phyloP scores from a whole-genome alignment of 2,329 filamentous ascomycete genomes.

The Dactylonectria macrodidyma region DNA sequence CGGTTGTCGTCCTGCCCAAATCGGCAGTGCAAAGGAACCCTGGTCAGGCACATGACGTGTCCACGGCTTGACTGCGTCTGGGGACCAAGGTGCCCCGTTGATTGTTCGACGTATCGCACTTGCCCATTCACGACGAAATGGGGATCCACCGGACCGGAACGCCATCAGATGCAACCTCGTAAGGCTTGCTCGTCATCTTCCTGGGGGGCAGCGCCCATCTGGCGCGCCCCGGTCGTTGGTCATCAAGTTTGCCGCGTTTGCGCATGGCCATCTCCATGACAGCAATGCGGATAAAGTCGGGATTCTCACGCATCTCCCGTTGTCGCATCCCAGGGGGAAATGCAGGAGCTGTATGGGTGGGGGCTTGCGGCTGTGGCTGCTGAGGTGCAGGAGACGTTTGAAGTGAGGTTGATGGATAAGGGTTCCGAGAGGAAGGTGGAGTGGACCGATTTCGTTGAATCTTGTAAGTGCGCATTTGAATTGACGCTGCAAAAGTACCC shows the following conservation, averaged over 20 bases:
- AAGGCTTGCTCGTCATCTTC: constrained; percentile 66
- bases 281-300: constrained; percentile 79
- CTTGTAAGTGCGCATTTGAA: constrained; percentile 81
- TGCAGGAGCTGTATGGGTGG: constrained; percentile 51
- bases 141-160: constrained; percentile 73
- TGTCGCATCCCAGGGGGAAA: constrained; percentile 68
- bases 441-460: constrained; percentile 65
- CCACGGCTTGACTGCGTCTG: constrained; percentile 21
- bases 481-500: constrained; percentile 73
- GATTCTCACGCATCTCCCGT: constrained; percentile 78
- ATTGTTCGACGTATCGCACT: constrained; percentile 24
- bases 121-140: constrained; percentile 42
- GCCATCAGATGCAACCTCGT: constrained; percentile 71
- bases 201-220: constrained; percentile 78
- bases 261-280: constrained; percentile 83
- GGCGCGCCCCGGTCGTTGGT: constrained; percentile 76
- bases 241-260: constrained; percentile 75
- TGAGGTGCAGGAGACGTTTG: constrained; percentile 50
- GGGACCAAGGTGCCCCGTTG: constrained; percentile 6
- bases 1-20: constrained; percentile 41
- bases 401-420: constrained; percentile 51
- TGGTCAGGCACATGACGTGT: constrained; percentile 48
- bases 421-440: constrained; percentile 50
- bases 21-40: constrained; percentile 45
- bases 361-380: constrained; percentile 51